A percentile compares a stretch with the other conserved stretches of the same genome.
Evolutionary conservation across 148 eudicot genomes (phyloP).

Genomic region (Rhododendron kiyosumense): DNA sequence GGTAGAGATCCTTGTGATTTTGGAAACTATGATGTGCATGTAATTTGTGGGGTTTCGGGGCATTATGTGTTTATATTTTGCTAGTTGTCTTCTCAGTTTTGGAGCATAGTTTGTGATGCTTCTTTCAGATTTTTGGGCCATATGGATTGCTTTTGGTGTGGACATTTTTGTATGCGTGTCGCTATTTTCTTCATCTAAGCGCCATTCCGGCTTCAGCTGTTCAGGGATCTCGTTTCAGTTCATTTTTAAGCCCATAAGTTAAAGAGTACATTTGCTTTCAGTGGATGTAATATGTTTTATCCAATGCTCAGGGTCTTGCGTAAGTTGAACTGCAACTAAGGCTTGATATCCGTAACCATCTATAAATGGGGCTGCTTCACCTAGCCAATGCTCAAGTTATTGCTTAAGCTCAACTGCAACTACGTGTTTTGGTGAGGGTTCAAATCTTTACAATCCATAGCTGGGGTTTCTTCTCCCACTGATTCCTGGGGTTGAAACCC

Average conservation of each 20-base stretch:
- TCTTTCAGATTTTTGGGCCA: not conserved
- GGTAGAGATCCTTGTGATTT: not conserved
- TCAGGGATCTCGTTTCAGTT: not conserved
- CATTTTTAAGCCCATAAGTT: not conserved
- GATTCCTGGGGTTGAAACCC: not conserved
- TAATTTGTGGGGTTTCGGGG: not conserved
- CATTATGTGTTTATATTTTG: not conserved
- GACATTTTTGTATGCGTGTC: not conserved
- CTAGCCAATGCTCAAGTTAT: not conserved
- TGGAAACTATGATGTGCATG: not conserved
- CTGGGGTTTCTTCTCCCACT: not conserved
- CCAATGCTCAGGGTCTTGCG: not conserved
- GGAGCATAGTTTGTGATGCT: not conserved
- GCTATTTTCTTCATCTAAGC: not conserved
- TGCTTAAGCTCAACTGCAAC: not conserved
- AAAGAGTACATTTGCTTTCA: not conserved
- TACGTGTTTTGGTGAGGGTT: not conserved
- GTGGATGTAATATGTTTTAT: not conserved
- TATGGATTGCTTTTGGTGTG: not conserved
- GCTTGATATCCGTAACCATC: not conserved
- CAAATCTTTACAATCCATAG: not conserved
- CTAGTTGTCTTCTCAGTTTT: not conserved
- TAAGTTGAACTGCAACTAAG: not conserved
- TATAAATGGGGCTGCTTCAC: not conserved
- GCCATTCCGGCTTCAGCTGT: not conserved